phyloP scores from a whole-genome alignment of 306 rosid genomes.

The Ochetophila trinervis region DNA sequence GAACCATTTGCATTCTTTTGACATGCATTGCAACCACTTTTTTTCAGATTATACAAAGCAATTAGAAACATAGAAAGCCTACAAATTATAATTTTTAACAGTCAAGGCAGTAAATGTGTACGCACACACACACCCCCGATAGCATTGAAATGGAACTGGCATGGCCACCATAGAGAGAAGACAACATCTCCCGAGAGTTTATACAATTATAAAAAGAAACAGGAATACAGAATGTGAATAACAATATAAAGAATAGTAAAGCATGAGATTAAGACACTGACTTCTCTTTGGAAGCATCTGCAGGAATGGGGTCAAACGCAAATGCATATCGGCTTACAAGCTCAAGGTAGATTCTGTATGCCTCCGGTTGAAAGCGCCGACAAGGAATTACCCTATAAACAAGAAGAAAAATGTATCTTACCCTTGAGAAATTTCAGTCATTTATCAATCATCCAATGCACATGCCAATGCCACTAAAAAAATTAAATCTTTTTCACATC shows the following conservation, averaged over 20 bases:
- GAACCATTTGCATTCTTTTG: neutral
- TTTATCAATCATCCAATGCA: too few relatives aligned
- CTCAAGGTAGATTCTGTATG: slow-evolving; percentile 54
- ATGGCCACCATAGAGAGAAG: neutral
- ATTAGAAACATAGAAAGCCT: neutral
- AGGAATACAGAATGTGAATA: neutral
- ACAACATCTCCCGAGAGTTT: neutral
- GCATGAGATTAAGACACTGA: slow-evolving; percentile 14
- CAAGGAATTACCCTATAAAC: slow-evolving; percentile 40
- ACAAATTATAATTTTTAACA: neutral
- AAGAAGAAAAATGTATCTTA: neutral
- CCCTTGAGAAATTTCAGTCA: too few relatives aligned
- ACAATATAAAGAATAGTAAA: neutral
- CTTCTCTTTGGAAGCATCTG: slow-evolving; percentile 32
- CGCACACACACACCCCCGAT: neutral
- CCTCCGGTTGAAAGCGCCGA: slow-evolving; percentile 49
- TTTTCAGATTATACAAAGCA: neutral
- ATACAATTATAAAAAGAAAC: neutral
- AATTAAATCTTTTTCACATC: too few relatives aligned
- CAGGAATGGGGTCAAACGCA: slow-evolving; percentile 31
- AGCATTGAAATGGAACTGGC: neutral
- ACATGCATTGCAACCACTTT: neutral
- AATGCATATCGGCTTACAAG: slow-evolving; percentile 52
- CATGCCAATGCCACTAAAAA: neutral
- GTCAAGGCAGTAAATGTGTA: neutral